Percentiles rank a stretch among this genome's conserved stretches.
Evolutionary conservation across 805 yeast genomes (phyloP).

Genomic region (Candida nemodendra): DNA sequence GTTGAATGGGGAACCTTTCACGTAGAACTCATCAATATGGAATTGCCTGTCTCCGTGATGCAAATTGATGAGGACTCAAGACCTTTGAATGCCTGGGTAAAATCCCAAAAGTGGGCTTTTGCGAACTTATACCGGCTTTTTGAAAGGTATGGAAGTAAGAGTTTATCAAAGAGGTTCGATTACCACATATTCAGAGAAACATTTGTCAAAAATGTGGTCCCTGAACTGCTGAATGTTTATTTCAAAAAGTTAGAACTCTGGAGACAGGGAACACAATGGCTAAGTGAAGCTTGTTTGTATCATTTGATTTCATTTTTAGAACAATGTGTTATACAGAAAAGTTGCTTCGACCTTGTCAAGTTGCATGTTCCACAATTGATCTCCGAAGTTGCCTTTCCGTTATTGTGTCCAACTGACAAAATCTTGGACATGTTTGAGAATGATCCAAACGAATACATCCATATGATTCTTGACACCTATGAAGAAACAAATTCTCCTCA

Average conservation of each 20-base stretch:
- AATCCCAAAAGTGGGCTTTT: slow-evolving; percentile 85
- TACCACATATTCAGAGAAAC: slow-evolving; percentile 60
- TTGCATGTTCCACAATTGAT: slow-evolving; percentile 68
- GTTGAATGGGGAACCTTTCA: slow-evolving; percentile 77
- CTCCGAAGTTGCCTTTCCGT: slow-evolving; percentile 74
- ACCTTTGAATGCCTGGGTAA: slow-evolving; percentile 60
- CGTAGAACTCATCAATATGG: slow-evolving; percentile 59
- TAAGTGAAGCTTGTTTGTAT: slow-evolving; percentile 62
- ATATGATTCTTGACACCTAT: slow-evolving; percentile 64
- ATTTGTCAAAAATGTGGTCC: slow-evolving; percentile 61
- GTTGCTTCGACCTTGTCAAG: slow-evolving; percentile 67
- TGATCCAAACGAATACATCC: slow-evolving; percentile 91
- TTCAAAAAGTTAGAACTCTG: slow-evolving; percentile 70
- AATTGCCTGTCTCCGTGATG: slow-evolving; percentile 52
- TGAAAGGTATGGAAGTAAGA: slow-evolving; percentile 62
- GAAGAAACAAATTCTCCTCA: slow-evolving; percentile 69
- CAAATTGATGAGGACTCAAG: slow-evolving; percentile 54
- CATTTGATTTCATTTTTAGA: slow-evolving; percentile 65
- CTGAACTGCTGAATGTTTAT: slow-evolving; percentile 65
- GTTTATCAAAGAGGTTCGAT: slow-evolving; percentile 43
- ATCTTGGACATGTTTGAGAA: slow-evolving; percentile 75
- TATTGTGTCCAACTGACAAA: slow-evolving; percentile 70
- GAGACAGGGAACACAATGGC: slow-evolving; percentile 67
- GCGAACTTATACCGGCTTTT: slow-evolving; percentile 74
- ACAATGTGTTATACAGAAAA: slow-evolving; percentile 54